A percentile compares a stretch with the other conserved stretches of the same genome.
phyloP scores from a whole-genome alignment of 768 basidiomycete genomes.

The Antrodiella citrinella region DNA sequence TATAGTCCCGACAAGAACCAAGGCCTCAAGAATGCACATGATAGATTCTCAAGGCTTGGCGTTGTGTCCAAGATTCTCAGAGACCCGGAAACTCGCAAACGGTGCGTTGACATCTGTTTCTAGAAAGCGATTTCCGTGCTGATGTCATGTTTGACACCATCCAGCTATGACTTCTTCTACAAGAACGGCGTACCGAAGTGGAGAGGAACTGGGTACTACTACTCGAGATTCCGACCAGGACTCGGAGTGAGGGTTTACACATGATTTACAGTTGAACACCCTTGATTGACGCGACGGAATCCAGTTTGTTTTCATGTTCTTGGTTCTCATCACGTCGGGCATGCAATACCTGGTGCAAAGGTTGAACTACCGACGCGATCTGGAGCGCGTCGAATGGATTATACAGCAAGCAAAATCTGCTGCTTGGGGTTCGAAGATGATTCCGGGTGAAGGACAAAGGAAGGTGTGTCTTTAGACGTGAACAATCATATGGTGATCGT shows the following conservation, averaged over 20 bases:
- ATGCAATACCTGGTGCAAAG: conserved; percentile 77
- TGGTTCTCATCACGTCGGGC: conserved; percentile 66
- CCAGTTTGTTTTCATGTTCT: conserved; percentile 71
- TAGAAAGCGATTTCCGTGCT: neutral
- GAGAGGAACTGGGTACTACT: conserved; percentile 96
- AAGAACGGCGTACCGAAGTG: conserved; percentile 97
- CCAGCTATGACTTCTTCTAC: conserved; percentile 88
- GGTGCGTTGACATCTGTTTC: conserved; percentile 37
- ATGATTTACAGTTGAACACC: conserved; percentile 1
- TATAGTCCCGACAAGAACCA: conserved; percentile 93
- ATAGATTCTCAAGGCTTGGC: conserved; percentile 88
- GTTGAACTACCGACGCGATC: conserved; percentile 69
- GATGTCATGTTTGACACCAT: conserved; percentile 1
- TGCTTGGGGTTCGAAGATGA: conserved; percentile 79
- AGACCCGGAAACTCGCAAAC: conserved; percentile 63
- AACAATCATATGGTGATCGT: neutral
- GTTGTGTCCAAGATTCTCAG: conserved; percentile 78
- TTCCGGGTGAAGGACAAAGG: conserved; percentile 50
- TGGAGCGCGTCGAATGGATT: conserved; percentile 57
- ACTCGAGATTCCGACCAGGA: conserved; percentile 92
- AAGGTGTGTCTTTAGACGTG: conserved; percentile 41
- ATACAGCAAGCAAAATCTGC: conserved; percentile 53
- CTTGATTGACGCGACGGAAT: neutral
- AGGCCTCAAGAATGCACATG: conserved; percentile 69
- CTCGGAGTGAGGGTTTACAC: conserved; percentile 46